Base-by-base conservation (phyloP, 1,284 basidiomycete species). In the Papiliotrema nemorosa region DNA sequence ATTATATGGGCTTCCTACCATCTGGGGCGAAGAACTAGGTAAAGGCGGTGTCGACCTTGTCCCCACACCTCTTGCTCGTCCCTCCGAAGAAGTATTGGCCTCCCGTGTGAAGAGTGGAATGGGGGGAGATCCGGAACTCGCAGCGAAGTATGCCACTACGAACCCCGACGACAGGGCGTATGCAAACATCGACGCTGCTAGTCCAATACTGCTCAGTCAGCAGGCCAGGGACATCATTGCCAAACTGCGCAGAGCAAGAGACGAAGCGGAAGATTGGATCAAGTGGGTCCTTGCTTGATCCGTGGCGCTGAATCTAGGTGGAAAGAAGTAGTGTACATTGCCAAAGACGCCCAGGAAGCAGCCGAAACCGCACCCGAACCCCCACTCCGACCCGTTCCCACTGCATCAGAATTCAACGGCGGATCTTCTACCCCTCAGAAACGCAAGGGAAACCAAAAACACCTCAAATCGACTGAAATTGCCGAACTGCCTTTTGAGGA, bases 231-330 rank as follows among this genome's bases (percentile, higher is more conserved):
- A 79, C 5, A 79, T 94, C 20, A 94, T 97, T 57, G 86, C 84
- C 3, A 80, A 81, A n/a, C 72, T 97, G 57, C 80, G 92, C 50
- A 87, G 88, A 66, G 85, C 87, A 82, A 90, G 92, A 83, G 91
- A 97, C 70, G 87, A 90, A 75, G 82, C 85, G 52, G 92, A 97
- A 66, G 90, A 93, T 62, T 94, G 88, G 88, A 84, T 88, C 49
- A 73, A 74, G 69, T 73, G 52, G 48, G 66, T 57, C 36, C 7
- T 29, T 26, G 7, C 21, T 27, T 3, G 12, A 14, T 7, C n/a
- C 37, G 18, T 41, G 10, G 2, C 26, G 25, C 14, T 37, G 12
- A 34, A 9, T 14, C 3, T 36, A 68, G 66, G 40, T 73, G 70
- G 70, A 70, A 71, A 43, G 69, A 73, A 53, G 69, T 73, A 1